Conservation (phyloP, 208 protist species). For the Porcisia deanei region DNA sequence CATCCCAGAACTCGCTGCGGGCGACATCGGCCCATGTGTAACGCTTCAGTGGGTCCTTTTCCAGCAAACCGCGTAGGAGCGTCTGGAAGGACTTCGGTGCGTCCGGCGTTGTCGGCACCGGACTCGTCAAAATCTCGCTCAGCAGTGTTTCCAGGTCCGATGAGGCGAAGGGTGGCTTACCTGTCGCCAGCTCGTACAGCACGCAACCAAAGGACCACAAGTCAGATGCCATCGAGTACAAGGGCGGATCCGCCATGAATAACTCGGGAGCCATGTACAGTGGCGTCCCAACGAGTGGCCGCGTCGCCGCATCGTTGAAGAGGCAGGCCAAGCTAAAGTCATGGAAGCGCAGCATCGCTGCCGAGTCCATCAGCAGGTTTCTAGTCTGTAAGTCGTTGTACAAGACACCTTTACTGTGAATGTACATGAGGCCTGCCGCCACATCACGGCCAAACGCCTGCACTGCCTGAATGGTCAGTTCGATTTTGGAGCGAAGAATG, state of each 20-base stretch:
- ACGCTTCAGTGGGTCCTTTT: constrained; percentile 83
- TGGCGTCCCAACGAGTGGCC: constrained; percentile 74
- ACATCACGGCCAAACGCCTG: constrained; percentile 84
- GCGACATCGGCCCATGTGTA: constrained; percentile 80
- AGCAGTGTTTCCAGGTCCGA: constrained; percentile 91
- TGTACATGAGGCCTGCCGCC: constrained; percentile 86
- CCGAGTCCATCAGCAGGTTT: constrained; percentile 93
- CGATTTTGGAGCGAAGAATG: constrained; percentile 67
- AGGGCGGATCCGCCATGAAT: constrained; percentile 63
- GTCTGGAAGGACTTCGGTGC: constrained; percentile 64
- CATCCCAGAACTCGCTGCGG: constrained; percentile 84
- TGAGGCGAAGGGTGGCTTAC: constrained; percentile 94
- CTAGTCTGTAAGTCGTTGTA: constrained; percentile 92
- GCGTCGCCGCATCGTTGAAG: constrained; percentile 41
- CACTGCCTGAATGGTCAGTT: constrained; percentile 73
- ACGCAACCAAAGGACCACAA: constrained; percentile 95
- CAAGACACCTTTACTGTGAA: constrained; percentile 91
- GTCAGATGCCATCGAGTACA: constrained; percentile 90
- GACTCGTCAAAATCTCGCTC: constrained; percentile 77
- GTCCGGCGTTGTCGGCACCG: constrained; percentile 33
- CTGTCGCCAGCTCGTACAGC: constrained; percentile 91
- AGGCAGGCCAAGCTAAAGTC: constrained; percentile 90
- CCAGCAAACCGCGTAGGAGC: constrained; percentile 65
- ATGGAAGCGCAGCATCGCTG: constrained; percentile 89
- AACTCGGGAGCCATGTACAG: constrained; percentile 95